These are phyloP conservation scores for Ceriops decandra DNA, from an alignment of 345 rosid species.

Conservation along the genomic window DNA sequence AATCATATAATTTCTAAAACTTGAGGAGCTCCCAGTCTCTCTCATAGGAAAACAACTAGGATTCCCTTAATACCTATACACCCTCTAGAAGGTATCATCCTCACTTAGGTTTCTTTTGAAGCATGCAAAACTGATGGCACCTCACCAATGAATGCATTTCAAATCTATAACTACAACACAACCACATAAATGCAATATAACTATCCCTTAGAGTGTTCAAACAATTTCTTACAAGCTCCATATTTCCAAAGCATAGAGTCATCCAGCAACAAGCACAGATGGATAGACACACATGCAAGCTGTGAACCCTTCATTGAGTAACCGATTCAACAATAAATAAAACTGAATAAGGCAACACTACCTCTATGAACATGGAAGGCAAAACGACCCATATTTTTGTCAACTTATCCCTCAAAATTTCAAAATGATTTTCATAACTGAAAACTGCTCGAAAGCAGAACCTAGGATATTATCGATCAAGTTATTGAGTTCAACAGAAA, in stretches of 20 bases:
- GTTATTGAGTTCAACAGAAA: neutral
- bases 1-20: neutral
- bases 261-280: neutral
- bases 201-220: neutral
- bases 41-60: neutral
- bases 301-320: neutral
- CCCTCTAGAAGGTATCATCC: neutral
- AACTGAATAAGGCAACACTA: neutral
- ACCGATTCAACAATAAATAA: neutral
- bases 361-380: slow-evolving; percentile 1
- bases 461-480: neutral
- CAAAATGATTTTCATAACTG: neutral
- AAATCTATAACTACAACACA: neutral
- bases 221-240: neutral
- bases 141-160: neutral
- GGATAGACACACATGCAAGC: neutral
- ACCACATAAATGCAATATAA: neutral
- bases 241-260: neutral
- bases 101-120: neutral
- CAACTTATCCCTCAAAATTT: neutral
- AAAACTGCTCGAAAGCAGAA: neutral
- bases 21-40: neutral
- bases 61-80: neutral
- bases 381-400: neutral
- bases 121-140: neutral